These are phyloP conservation scores for Lentinula novae-zelandiae DNA, from an alignment of 1,284 basidiomycete genomes.

Conservation along the genomic window DNA sequence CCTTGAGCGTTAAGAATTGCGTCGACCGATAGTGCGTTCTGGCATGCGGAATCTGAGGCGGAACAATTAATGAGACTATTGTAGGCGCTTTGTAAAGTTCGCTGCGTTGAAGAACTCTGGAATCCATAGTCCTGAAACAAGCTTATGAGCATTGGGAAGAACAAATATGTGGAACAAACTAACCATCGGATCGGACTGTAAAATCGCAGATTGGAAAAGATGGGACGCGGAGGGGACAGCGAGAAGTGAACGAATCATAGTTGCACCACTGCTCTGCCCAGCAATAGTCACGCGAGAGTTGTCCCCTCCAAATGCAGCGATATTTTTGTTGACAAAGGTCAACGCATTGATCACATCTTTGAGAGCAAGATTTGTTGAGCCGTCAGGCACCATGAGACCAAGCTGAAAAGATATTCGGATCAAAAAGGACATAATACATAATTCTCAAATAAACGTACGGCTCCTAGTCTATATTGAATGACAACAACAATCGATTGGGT, in stretches of 20 bases:
- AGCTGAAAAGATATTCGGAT: conserved; percentile 40
- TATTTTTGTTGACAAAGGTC: conserved; percentile 58
- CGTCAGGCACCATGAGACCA: conserved; percentile 69
- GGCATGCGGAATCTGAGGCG: conserved; percentile 45
- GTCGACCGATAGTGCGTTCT: conserved; percentile 44
- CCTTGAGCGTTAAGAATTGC: conserved; percentile 48
- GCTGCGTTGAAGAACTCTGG: conserved; percentile 50
- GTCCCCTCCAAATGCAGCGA: conserved; percentile 69
- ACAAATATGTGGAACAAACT: conserved; percentile 18
- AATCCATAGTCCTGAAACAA: conserved; percentile 66
- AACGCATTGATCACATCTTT: conserved; percentile 70
- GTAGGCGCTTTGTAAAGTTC: conserved; percentile 50
- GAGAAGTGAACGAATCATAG: conserved; percentile 73
- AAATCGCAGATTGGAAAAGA: conserved; percentile 69
- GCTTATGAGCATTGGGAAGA: not conserved
- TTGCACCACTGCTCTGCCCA: conserved; percentile 86
- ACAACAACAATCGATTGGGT: conserved; percentile 82
- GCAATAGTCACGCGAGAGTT: conserved; percentile 71
- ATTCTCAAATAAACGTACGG: conserved; percentile 39
- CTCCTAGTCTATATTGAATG: conserved; percentile 82
- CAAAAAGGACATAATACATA: not conserved
- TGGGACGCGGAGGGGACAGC: conserved; percentile 61
- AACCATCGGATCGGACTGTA: conserved; percentile 87
- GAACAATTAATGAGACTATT: conserved; percentile 47
- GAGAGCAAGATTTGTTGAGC: conserved; percentile 67